These are phyloP conservation scores for Lasiosphaeriaceae sp. DNA, from an alignment of 495 filamentous ascomycete genomes.

Conservation along the genomic window DNA sequence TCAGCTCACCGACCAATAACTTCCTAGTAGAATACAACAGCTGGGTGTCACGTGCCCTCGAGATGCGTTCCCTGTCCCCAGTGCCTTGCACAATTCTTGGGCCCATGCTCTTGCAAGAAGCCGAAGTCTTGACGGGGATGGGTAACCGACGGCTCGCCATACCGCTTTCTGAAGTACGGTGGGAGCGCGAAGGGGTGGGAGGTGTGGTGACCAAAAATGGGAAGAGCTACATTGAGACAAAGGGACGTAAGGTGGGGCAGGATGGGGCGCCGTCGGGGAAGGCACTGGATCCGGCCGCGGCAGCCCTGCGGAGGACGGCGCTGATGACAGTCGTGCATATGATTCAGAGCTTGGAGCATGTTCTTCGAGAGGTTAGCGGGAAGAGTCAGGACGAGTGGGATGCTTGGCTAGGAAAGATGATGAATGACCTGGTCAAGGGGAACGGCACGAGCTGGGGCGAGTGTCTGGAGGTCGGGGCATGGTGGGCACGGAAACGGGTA, in stretches of 20 bases:
- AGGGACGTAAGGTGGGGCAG: constrained; percentile 17
- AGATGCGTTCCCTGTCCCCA: constrained; percentile 62
- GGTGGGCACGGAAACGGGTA: constrained; percentile 75
- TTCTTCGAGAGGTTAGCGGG: constrained; percentile 74
- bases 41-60: constrained; percentile 75
- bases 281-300: constrained; percentile 65
- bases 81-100: constrained; percentile 78
- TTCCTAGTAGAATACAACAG: constrained; percentile 80
- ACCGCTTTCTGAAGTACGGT: constrained; percentile 79
- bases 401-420: constrained; percentile 83
- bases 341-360: constrained; percentile 82
- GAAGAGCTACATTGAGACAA: constrained; percentile 46
- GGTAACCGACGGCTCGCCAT: constrained; percentile 76
- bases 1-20: constrained; percentile 70
- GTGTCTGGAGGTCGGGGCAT: constrained; percentile 90
- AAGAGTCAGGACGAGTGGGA: constrained; percentile 93
- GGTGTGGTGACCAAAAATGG: constrained; percentile 51
- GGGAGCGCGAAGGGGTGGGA: constrained; percentile 74
- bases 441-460: constrained; percentile 78
- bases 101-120: constrained; percentile 74
- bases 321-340: constrained; percentile 78
- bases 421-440: constrained; percentile 73
- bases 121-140: constrained; percentile 64
- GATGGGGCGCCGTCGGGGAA: constrained; percentile 20
- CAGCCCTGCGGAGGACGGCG: constrained; percentile 71